These are phyloP conservation scores for Symbiotaphrina buchneri DNA, from an alignment of 495 filamentous ascomycete genomes.

Conservation along the genomic window DNA sequence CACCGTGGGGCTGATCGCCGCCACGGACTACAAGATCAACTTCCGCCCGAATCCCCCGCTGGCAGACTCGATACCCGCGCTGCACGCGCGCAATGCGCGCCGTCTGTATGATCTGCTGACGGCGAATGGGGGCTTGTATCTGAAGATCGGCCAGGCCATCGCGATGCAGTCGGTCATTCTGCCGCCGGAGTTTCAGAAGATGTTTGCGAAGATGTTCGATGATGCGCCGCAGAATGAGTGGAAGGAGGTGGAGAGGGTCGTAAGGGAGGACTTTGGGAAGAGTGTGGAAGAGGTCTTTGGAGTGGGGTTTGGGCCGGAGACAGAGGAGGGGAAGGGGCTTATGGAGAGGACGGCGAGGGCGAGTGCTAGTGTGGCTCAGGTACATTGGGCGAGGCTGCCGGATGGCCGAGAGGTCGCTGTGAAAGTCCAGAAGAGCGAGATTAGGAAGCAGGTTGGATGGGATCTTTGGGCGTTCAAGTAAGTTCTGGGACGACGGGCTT, in stretches of 20 bases:
- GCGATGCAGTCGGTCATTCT: conserved; percentile 93
- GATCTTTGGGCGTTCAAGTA: conserved; percentile 91
- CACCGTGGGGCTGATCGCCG: conserved; percentile 53
- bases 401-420: conserved; percentile 83
- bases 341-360: conserved; percentile 80
- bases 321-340: conserved; percentile 34
- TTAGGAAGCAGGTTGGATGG: conserved; percentile 70
- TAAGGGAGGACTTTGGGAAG: conserved; percentile 66
- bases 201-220: conserved; percentile 94
- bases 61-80: conserved; percentile 37
- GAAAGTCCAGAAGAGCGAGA: conserved; percentile 94
- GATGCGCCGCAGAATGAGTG: conserved; percentile 91
- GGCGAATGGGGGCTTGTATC: conserved; percentile 76
- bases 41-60: conserved; percentile 59
- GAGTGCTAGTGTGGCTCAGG: conserved; percentile 83
- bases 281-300: conserved; percentile 76
- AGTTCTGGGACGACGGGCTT: conserved; percentile 11
- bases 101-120: conserved; percentile 57
- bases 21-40: conserved; percentile 89
- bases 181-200: conserved; percentile 80
- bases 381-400: conserved; percentile 71
- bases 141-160: conserved; percentile 96
- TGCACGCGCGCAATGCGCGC: conserved; percentile 69
- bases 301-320: conserved; percentile 47
- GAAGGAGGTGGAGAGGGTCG: conserved; percentile 68